Base-by-base conservation (phyloP, 345 rosid species). In the Eucalyptus urophylla region DNA sequence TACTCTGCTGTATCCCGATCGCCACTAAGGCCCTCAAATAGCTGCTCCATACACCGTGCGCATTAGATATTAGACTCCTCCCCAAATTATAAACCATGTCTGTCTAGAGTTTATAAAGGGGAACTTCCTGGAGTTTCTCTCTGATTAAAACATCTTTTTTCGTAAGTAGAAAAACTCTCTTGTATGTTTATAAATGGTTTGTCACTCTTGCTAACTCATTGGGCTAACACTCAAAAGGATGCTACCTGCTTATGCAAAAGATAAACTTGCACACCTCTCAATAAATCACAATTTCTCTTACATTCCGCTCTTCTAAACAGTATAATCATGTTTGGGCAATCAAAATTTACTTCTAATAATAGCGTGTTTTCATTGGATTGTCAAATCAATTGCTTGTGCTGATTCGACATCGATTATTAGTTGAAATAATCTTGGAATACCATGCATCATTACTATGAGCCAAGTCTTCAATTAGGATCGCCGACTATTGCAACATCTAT, bases 401-500 rank as follows among this genome's bases (percentile, higher is more conserved):
- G 4, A 60, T 60, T 60, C 14, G 2, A 27, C 15, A 58, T 58
- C 4, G 0, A 58, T 58, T 58, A 24, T 25, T 58, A 0, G 7
- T 11, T 24, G 65, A 58, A 58, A 25, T 58, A 60, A 60, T 60
- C 31, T 27, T 12, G 15, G 8, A 27, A 60, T 60, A 27, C 4
- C 31, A 27, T 60, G 14, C 15, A 60, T 11, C 31, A 12, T 27
- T 60, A 25, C 14, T 24, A 58, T 24, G 65, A 58, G 65, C 3
- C 14, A 4, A 2, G 14, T 25, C 65, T 58, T 58, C 65, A 58
- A 58, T 58, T 58, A 58, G 2, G 65, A 58, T 5, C 1, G 1
- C 7, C 2, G 0, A 58, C 2, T 2, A 25, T 58, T 0, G 2
- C 10, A 19, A 53, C 0, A 19, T 53, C 2, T 58, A 24, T 58